Base-by-base conservation (phyloP, 1,284 basidiomycete genomes). In the Malassezia vespertilionis region DNA sequence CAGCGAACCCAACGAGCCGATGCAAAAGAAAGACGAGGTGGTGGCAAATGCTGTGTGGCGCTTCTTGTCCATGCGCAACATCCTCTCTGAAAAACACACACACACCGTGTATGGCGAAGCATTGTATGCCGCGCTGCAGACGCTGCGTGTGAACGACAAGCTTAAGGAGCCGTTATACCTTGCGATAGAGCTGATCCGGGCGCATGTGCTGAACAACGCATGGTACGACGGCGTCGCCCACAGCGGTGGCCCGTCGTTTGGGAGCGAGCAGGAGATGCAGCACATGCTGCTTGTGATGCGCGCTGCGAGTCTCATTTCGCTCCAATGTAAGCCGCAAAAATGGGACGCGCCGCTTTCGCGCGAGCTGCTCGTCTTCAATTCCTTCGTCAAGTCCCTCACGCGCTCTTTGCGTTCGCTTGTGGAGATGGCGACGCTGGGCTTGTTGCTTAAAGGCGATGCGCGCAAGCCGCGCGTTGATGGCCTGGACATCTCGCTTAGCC, bases 41-140 rank as follows among this genome's bases (percentile, higher is more conserved):
- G 91, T 99, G 2, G 91, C 90, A 7, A 99, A 99, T 71, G 86
- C 90, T 24, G 84, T 97, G 54, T 96, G 90, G 90, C 80, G 91
- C 36, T 93, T 97, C 79, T 78, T 99, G 47, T 91, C 96, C 72
- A 75, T 97, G 45, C 78, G 91, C 72, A 88, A 88, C 83, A 93
- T 95, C 76, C 77, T 96, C 63, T 86, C 84, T 69, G 79, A 74
- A 11, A 73, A 82, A 12, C 91, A 97, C 73, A 82, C 79, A 32
- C 91, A 95, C 67, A 86, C 87, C 2, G 77, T 83, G 23, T 63
- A 57, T 61, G 91, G 89, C 39, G 81, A 87, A 46, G 90, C 91
- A 2, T 84, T 95, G 78, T 80, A 85, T 69, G 78, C 78, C 24
- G 86, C 87, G 2, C 76, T 90, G 62, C 78, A 80, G 57, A 75